These are phyloP conservation scores for Adansonia madagascariensis DNA, from an alignment of 441 rosid genomes.

Conservation along the genomic window DNA sequence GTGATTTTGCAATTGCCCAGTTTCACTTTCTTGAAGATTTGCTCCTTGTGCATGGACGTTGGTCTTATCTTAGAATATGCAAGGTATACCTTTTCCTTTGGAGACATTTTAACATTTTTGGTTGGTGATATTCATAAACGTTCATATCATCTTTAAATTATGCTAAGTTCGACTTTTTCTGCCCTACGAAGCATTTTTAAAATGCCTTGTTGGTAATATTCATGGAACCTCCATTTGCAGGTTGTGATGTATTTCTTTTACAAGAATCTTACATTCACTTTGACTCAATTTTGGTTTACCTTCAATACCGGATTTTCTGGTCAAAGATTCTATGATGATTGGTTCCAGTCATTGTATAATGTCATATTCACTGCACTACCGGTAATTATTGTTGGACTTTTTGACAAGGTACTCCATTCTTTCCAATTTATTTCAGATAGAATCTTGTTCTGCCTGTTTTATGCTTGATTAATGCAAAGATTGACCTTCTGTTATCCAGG, in stretches of 20 bases:
- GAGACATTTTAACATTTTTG: constrained; percentile 20
- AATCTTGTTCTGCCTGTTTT: background rate
- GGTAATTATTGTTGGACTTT: constrained; percentile 91
- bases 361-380: constrained; percentile 95
- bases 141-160: constrained; percentile 33
- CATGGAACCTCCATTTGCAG: constrained; percentile 49
- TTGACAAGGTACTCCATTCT: constrained; percentile 78
- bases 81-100: constrained; percentile 57
- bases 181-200: constrained; percentile 14
- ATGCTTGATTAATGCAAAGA: constrained; percentile 4
- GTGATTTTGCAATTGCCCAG: constrained; percentile 99
- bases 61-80: constrained; percentile 99
- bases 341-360: constrained; percentile 98
- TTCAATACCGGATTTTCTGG: constrained; percentile 98
- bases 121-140: constrained; percentile 18
- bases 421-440: background rate
- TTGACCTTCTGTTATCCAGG: constrained; percentile 49
- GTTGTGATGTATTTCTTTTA: constrained; percentile 97
- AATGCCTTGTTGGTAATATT: constrained; percentile 21
- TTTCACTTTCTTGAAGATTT: constrained; percentile 91
- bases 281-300: constrained; percentile 99
- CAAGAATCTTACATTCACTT: constrained; percentile 96
- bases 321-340: constrained; percentile 98
- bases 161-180: constrained; percentile 65
- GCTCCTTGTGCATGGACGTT: constrained; percentile 97